phyloP scores from a whole-genome alignment of 352 stramenopile genomes.

The Elongisporangium undulatum region DNA sequence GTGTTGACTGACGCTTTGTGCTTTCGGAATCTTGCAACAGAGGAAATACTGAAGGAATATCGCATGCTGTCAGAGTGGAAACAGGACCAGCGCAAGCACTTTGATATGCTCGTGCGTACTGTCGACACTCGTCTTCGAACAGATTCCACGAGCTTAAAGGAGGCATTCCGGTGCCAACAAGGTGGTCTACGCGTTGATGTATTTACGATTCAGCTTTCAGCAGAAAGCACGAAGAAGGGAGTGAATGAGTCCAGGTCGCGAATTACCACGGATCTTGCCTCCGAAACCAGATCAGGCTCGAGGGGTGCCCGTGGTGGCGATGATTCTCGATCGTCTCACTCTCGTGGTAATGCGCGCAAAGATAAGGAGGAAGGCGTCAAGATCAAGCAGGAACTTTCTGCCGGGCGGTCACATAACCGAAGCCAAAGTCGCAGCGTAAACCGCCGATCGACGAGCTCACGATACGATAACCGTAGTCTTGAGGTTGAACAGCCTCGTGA shows the following conservation, averaged over 20 bases:
- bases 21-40: slow-evolving; percentile 14
- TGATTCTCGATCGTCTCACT: slow-evolving; percentile 5
- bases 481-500: slow-evolving; percentile 6
- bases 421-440: slow-evolving; percentile 10
- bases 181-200: slow-evolving; percentile 64
- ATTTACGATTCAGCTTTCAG: slow-evolving; percentile 43
- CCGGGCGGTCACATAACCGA: slow-evolving; percentile 7
- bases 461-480: slow-evolving; percentile 20
- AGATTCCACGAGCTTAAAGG: slow-evolving; percentile 27
- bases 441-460: slow-evolving; percentile 20
- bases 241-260: slow-evolving; percentile 59
- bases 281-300: slow-evolving; percentile 9
- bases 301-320: slow-evolving; percentile 5
- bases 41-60: slow-evolving; percentile 61
- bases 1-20: neutral
- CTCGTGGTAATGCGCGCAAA: slow-evolving; percentile 3
- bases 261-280: slow-evolving; percentile 22
- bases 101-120: slow-evolving; percentile 44
- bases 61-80: slow-evolving; percentile 63
- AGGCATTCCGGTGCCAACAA: slow-evolving; percentile 49
- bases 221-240: slow-evolving; percentile 65
- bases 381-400: slow-evolving; percentile 9
- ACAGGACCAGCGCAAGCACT: slow-evolving; percentile 50
- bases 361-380: slow-evolving; percentile 6
- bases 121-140: slow-evolving; percentile 17